These are phyloP conservation scores for Paxillus ammoniavirescens DNA, from an alignment of 768 basidiomycete species.

Conservation along the genomic window DNA sequence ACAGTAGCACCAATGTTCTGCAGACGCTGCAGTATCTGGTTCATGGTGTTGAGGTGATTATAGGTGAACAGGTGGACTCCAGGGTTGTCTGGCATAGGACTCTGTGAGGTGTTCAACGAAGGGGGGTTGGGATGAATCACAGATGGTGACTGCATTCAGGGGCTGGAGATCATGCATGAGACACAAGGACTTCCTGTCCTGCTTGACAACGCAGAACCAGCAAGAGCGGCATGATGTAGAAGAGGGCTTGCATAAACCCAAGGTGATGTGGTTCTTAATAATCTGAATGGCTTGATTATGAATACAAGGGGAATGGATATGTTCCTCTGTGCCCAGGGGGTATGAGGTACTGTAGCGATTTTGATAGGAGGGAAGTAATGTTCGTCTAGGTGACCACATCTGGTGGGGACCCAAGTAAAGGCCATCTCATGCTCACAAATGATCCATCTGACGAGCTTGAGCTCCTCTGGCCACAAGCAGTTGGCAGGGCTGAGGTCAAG, in stretches of 20 bases:
- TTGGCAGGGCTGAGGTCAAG: background rate
- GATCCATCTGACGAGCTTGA: background rate
- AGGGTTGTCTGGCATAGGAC: background rate
- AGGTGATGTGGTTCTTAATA: constrained; percentile 31
- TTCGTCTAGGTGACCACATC: constrained; percentile 31
- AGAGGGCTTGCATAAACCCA: constrained; percentile 38
- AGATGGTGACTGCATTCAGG: background rate
- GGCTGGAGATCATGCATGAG: constrained; percentile 1
- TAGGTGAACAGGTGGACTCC: too few species aligned
- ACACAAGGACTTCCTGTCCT: background rate
- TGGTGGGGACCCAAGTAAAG: constrained; percentile 38
- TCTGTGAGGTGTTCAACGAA: background rate
- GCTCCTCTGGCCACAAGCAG: background rate
- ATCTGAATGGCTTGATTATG: constrained; percentile 23
- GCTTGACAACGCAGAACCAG: constrained; percentile 5
- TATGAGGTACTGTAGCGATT: constrained; percentile 34
- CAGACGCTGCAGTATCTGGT: too few species aligned
- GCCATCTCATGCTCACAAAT: constrained; percentile 19
- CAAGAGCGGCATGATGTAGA: background rate
- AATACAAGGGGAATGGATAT: constrained; percentile 28
- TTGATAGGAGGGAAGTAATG: constrained; percentile 33
- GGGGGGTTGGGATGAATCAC: fast-evolving
- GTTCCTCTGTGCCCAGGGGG: constrained; percentile 31
- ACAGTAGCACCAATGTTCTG: too few species aligned
- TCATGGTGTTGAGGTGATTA: too few species aligned